Percentiles rank a stretch among this genome's conserved stretches.
Evolutionary conservation across 2,329 filamentous ascomycete genomes (phyloP).

Genomic region (Phialophora chinensis): DNA sequence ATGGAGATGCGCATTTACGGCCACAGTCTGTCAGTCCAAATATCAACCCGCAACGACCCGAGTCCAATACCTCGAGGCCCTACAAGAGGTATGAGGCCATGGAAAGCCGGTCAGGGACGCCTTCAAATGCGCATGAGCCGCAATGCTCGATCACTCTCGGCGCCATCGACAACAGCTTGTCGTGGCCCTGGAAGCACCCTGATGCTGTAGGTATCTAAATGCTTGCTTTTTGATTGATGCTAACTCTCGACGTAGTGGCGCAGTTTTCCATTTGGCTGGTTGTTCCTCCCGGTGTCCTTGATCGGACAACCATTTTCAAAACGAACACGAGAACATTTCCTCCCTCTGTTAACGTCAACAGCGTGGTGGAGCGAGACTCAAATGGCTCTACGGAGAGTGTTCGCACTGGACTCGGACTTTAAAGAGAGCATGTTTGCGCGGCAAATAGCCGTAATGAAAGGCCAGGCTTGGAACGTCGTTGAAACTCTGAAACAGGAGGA

Average conservation of each 20-base stretch:
- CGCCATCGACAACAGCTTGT: conserved; percentile 96
- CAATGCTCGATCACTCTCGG: conserved; percentile 65
- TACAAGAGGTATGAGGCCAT: conserved; percentile 84
- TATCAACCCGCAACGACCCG: conserved; percentile 44
- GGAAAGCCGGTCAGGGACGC: conserved; percentile 66
- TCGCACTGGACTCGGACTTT: conserved; percentile 92
- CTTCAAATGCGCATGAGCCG: conserved; percentile 48
- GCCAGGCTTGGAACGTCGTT: conserved; percentile 98
- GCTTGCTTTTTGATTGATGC: neutral
- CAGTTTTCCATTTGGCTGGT: conserved; percentile 97
- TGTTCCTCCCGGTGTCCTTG: conserved; percentile 93
- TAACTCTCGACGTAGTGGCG: conserved; percentile 58
- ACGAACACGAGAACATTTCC: conserved; percentile 89
- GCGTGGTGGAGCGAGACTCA: conserved; percentile 98
- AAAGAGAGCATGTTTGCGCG: conserved; percentile 99
- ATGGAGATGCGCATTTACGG: conserved; percentile 62
- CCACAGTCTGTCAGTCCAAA: conserved; percentile 61
- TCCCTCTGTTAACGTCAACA: conserved; percentile 92
- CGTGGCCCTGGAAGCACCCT: conserved; percentile 99
- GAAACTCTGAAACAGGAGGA: conserved; percentile 93
- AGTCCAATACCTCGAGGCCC: conserved; percentile 52
- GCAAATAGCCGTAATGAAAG: conserved; percentile 98
- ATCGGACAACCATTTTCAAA: conserved; percentile 97
- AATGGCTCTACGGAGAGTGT: conserved; percentile 80
- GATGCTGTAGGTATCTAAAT: conserved; percentile 68